These are phyloP conservation scores for Agaricus subrufescens DNA, from an alignment of 768 basidiomycete species.

Conservation along the genomic window DNA sequence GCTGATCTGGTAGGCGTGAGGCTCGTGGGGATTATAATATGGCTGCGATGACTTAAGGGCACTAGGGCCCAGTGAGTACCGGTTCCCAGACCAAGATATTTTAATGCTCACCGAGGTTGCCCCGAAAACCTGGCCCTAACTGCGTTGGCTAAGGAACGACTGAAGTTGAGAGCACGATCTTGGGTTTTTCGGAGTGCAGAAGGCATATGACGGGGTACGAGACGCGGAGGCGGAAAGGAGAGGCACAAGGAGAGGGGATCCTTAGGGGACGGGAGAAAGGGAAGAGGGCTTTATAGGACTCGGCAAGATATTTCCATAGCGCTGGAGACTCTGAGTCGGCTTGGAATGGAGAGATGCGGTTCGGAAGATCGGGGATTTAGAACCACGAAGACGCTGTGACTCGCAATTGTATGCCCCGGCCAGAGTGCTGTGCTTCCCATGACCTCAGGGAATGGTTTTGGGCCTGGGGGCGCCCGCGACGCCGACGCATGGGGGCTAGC, in stretches of 20 bases:
- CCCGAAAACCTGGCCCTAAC: conserved; percentile 30
- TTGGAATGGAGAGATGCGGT: conserved; percentile 12
- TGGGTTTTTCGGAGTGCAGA: conserved; percentile 40
- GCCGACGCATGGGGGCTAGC: conserved; percentile 7
- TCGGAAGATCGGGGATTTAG: conserved; percentile 6
- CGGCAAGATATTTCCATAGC: not conserved
- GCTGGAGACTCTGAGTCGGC: conserved; percentile 6
- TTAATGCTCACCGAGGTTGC: conserved; percentile 4
- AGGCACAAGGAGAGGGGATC: conserved; percentile 13
- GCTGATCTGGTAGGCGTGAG: conserved; percentile 22
- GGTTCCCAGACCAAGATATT: not conserved
- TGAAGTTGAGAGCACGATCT: conserved; percentile 41
- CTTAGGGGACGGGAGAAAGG: conserved; percentile 1
- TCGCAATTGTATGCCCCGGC: conserved; percentile 10
- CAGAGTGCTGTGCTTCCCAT: conserved; percentile 11
- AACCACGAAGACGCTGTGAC: conserved; percentile 6
- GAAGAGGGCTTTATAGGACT: conserved; percentile 3
- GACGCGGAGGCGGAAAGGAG: conserved; percentile 11
- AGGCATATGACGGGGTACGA: conserved; percentile 20
- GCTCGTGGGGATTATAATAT: not conserved
- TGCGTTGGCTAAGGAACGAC: conserved; percentile 45
- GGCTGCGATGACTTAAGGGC: not conserved
- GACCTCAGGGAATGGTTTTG: conserved; percentile 5
- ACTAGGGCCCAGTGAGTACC: not conserved
- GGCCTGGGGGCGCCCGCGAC: conserved; percentile 8